A percentile compares a stretch with the other conserved stretches of the same genome.
These are phyloP conservation scores for Fusarium aywerte DNA, from an alignment of 2,329 filamentous ascomycete species.

Conservation along the genomic window DNA sequence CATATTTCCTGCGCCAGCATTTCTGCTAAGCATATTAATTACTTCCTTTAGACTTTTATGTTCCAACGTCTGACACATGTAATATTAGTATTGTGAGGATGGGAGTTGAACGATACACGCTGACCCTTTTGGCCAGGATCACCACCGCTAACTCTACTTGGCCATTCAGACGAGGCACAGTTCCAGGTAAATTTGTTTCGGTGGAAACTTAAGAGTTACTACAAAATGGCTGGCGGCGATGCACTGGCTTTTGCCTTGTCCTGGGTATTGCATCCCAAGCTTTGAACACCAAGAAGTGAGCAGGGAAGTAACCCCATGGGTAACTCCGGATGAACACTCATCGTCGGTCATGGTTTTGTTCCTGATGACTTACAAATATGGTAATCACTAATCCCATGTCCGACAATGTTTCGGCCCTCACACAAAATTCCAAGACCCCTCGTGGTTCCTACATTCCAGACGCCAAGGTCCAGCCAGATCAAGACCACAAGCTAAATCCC, in stretches of 20 bases:
- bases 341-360: accelerated
- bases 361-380: neutral
- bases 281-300: neutral
- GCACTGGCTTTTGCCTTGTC: neutral
- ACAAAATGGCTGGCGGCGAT: no score
- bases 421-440: accelerated
- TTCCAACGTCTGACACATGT: no score
- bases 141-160: no score
- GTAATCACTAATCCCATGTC: neutral
- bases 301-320: neutral
- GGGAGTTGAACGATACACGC: no score
- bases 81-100: no score
- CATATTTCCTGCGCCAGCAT: neutral
- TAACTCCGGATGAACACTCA: neutral
- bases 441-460: slow-evolving; percentile 1
- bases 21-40: neutral
- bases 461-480: neutral
- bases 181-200: no score
- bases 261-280: accelerated
- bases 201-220: no score
- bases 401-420: neutral
- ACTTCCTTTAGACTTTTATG: neutral
- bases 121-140: no score
- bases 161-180: no score
- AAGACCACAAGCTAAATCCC: neutral